A percentile compares a stretch with the other conserved stretches of the same genome.
These are phyloP conservation scores for Colletotrichum spinosum DNA, from an alignment of 2,329 filamentous ascomycete genomes.

Conservation along the genomic window DNA sequence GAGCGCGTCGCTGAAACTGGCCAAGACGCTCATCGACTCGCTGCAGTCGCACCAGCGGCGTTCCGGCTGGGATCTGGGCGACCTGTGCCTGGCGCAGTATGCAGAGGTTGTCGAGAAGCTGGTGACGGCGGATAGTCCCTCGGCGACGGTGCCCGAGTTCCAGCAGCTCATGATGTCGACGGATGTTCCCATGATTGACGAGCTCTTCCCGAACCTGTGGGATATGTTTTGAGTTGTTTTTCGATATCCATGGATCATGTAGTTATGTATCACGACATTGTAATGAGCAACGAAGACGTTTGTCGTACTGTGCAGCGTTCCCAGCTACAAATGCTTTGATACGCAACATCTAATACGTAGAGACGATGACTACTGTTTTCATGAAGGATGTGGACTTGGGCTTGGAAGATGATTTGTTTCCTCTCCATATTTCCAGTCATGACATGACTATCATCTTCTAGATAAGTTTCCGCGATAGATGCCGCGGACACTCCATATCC, in stretches of 20 bases:
- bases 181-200: conserved; percentile 31
- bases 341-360: no score
- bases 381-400: no score
- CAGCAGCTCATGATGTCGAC: conserved; percentile 37
- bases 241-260: conserved; percentile 3
- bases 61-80: conserved; percentile 61
- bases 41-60: conserved; percentile 51
- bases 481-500: conserved; percentile 40
- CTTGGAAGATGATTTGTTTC: no score
- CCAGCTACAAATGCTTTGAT: no score
- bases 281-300: not conserved
- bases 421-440: no score
- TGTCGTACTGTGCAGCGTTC: no score
- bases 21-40: conserved; percentile 54
- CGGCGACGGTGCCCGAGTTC: conserved; percentile 33
- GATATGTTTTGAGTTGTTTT: conserved; percentile 31
- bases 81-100: conserved; percentile 61
- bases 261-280: conserved; percentile 2
- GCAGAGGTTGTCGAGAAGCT: conserved; percentile 60
- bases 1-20: conserved; percentile 55
- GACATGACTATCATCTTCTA: no score
- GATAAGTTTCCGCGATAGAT: no score
- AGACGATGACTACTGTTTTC: no score
- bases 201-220: conserved; percentile 35
- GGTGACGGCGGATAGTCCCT: conserved; percentile 39